Conservation (phyloP, 768 basidiomycete genomes). For the Neoboletus magnificus region DNA sequence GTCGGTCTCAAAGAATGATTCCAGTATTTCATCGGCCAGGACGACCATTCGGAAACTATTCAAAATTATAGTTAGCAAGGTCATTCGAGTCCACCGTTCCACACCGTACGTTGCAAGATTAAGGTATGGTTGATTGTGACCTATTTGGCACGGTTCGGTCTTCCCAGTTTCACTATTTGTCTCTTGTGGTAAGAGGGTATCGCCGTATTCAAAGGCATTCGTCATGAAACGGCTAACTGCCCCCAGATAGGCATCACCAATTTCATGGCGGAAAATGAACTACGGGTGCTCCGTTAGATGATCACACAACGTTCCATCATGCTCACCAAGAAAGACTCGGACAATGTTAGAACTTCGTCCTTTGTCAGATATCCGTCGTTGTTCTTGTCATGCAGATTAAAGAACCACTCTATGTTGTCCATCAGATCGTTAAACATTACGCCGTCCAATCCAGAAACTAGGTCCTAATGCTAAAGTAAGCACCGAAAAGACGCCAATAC, state of each 20-base stretch:
- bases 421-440: conserved; percentile 97
- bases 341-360: conserved; percentile 93
- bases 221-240: conserved; percentile 97
- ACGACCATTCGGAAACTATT: conserved; percentile 96
- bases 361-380: conserved; percentile 94
- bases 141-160: conserved; percentile 46
- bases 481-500: not conserved
- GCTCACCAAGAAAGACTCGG: conserved; percentile 84
- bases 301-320: not conserved
- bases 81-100: not conserved
- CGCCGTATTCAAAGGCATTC: conserved; percentile 97
- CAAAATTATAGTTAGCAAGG: conserved; percentile 7
- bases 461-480: conserved; percentile 53
- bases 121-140: conserved; percentile 86
- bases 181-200: conserved; percentile 70
- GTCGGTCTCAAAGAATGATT: conserved; percentile 95
- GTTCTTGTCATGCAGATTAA: conserved; percentile 92
- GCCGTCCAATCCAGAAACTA: conserved; percentile 83
- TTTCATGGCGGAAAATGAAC: conserved; percentile 98
- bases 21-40: conserved; percentile 91
- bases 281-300: conserved; percentile 31
- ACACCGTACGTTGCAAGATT: conserved; percentile 76
- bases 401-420: conserved; percentile 99
- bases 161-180: conserved; percentile 34
- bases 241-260: conserved; percentile 94